Conservation (phyloP, 768 basidiomycete genomes). For the Termitomyces sp. region DNA sequence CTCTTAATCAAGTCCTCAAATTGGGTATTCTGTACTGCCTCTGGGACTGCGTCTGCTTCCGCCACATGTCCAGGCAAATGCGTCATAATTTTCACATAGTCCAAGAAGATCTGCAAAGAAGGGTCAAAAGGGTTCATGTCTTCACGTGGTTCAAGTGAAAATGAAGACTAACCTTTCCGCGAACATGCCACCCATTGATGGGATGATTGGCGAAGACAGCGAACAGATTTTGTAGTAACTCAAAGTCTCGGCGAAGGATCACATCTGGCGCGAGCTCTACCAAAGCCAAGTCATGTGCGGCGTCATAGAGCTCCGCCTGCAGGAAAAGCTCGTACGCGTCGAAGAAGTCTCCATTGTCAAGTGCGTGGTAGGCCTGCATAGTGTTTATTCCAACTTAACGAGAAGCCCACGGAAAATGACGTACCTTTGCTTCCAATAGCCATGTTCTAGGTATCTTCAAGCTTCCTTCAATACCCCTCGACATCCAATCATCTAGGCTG, state of each 20-base stretch:
- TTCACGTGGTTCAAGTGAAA: not conserved
- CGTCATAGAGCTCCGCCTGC: constrained; percentile 59
- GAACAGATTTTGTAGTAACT: constrained; percentile 67
- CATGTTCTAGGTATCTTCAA: constrained; percentile 79
- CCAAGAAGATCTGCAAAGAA: constrained; percentile 52
- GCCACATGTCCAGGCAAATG: constrained; percentile 45
- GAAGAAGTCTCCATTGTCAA: constrained; percentile 56
- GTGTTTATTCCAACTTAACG: not conserved
- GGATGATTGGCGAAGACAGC: constrained; percentile 50
- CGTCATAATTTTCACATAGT: constrained; percentile 63
- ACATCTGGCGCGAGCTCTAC: constrained; percentile 87
- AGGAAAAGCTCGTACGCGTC: constrained; percentile 76
- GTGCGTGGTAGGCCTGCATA: constrained; percentile 59
- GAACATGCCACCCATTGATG: constrained; percentile 74
- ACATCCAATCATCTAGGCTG: constrained; percentile 68
- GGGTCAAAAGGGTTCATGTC: not conserved
- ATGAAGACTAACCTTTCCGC: constrained; percentile 64
- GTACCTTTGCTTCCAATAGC: constrained; percentile 88
- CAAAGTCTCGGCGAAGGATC: constrained; percentile 60
- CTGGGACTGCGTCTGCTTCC: constrained; percentile 38
- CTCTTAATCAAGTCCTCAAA: constrained; percentile 55
- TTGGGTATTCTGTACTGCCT: constrained; percentile 42
- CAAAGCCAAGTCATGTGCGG: constrained; percentile 83
- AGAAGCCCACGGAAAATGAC: constrained; percentile 1
- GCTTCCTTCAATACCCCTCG: constrained; percentile 64